A percentile compares a stretch with the other conserved stretches of the same genome.
Conservation (phyloP, 2,329 filamentous ascomycete genomes). For the Periconia macrospinosa region DNA sequence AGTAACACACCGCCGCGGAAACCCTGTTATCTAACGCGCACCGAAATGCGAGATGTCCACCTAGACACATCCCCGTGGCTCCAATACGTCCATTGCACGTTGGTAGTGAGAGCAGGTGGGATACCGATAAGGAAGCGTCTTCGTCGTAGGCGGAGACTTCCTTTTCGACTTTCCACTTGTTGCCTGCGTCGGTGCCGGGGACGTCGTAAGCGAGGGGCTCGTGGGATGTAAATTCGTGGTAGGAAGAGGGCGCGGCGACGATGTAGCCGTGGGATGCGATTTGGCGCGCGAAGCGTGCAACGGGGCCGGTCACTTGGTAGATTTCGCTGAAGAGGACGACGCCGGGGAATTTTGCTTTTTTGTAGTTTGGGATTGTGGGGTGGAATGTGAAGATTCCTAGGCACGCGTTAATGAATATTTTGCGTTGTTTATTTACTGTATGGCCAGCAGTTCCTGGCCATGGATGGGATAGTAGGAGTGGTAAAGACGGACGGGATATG, state of each 20-base stretch:
- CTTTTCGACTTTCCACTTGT: slow-evolving; percentile 83
- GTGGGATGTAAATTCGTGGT: slow-evolving; percentile 89
- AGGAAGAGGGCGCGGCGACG: slow-evolving; percentile 84
- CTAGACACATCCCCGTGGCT: slow-evolving; percentile 74
- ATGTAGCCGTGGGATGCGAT: slow-evolving; percentile 94
- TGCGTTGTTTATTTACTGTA: not conserved
- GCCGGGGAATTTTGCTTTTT: slow-evolving; percentile 85
- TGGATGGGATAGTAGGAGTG: not conserved
- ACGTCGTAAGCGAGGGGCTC: slow-evolving; percentile 84
- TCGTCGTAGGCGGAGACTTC: slow-evolving; percentile 82
- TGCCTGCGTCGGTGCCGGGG: slow-evolving; percentile 84
- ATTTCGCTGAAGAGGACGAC: slow-evolving; percentile 92
- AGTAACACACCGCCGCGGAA: slow-evolving; percentile 79
- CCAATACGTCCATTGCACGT: slow-evolving; percentile 71
- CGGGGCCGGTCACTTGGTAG: slow-evolving; percentile 92
- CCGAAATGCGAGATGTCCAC: slow-evolving; percentile 80
- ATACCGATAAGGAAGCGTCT: slow-evolving; percentile 50
- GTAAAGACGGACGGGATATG: not conserved
- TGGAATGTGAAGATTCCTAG: slow-evolving; percentile 88
- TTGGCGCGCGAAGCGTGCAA: slow-evolving; percentile 84
- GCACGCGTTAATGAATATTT: not conserved
- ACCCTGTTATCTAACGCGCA: slow-evolving; percentile 76
- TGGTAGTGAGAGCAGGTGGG: slow-evolving; percentile 43
- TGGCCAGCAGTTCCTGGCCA: not conserved
- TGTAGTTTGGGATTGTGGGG: slow-evolving; percentile 80